Evolutionary conservation across 805 yeast species (phyloP), one percentile per base, ranked within the genome.

Genomic region (Cyberlindnera petersonii): DNA sequence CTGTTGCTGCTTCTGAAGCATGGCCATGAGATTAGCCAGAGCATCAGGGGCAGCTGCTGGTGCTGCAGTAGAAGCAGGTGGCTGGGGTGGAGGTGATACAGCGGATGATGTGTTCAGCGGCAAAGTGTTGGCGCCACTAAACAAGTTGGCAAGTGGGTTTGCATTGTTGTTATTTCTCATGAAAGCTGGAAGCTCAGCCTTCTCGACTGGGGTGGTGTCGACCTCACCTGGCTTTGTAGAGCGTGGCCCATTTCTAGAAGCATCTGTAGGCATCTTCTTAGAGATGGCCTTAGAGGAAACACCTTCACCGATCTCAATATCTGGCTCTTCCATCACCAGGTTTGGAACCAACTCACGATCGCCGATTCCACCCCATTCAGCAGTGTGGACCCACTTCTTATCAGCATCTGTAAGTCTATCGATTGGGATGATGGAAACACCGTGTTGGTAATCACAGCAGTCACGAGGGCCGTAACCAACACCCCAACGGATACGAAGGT

Each of bases 391-490:
- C 98, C 98, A 93, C 46, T 82, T 71, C 55, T 72, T 77, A 61
- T 93, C 98, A 16, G 97, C 96, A 43, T 93, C 98, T 0, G 98
- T 93, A 50, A 93, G 72, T 53, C 96, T 76, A 43, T 75, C 76
- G 35, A 93, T 66, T 13, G 98, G 96, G 45, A 93, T 87, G 26
- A 88, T 75, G 44, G 95, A 83, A 26, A 82, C 72, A 46, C 98
- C 98, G 42, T 82, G 82, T 56, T 82, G 89, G 63, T 93, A 93
- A 63, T 93, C 94, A 61, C 96, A 86, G 68, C 98, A 91, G 61
- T 93, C 98, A 68, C 98, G 79, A 39, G 98, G 98, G 5, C 98
- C 98, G 57, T 85, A 93, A 1, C 98, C 98, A 46, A 93, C 98
- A 50, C 98, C 98, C 98, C 98, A 93, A 59, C 96, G 75, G 5